Conservation (phyloP, 768 basidiomycete genomes). For the Tulasnella sp. region DNA sequence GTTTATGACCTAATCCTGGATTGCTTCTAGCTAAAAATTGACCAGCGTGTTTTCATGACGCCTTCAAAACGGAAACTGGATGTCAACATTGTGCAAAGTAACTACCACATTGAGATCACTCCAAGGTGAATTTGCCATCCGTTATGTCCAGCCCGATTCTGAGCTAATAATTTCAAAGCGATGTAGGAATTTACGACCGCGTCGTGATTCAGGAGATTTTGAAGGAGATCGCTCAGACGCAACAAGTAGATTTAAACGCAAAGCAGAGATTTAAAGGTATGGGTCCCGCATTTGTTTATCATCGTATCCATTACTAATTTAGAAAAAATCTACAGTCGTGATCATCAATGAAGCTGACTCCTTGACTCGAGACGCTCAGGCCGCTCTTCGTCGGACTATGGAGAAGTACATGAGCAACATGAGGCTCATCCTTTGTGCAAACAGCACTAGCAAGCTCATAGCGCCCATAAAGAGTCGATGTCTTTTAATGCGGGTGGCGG, state of each 20-base stretch:
- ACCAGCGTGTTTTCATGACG: constrained; percentile 91
- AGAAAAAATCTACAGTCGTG: constrained; percentile 53
- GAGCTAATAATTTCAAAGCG: constrained; percentile 41
- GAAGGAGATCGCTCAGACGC: constrained; percentile 98
- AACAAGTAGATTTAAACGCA: constrained; percentile 92
- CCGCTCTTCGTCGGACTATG: constrained; percentile 94
- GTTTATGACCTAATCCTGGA: background rate
- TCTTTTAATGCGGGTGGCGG: constrained; percentile 86
- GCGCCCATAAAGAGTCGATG: constrained; percentile 96
- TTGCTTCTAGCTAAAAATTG: constrained; percentile 75
- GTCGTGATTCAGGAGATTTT: constrained; percentile 93
- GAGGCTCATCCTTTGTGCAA: constrained; percentile 93
- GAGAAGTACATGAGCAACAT: constrained; percentile 99
- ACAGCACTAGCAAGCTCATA: constrained; percentile 90
- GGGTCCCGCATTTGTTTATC: constrained; percentile 7
- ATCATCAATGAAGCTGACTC: constrained; percentile 97
- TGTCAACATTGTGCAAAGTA: constrained; percentile 94
- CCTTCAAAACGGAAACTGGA: constrained; percentile 92
- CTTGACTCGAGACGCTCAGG: constrained; percentile 91
- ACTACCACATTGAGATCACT: constrained; percentile 96
- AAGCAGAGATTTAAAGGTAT: constrained; percentile 95
- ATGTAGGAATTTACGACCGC: constrained; percentile 92
- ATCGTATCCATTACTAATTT: background rate
- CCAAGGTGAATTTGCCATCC: constrained; percentile 60
- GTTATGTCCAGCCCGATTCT: background rate